A percentile compares a stretch with the other conserved stretches of the same genome.
Conservation (phyloP, 2,329 filamentous ascomycete genomes). For the Aspergillus sp. region DNA sequence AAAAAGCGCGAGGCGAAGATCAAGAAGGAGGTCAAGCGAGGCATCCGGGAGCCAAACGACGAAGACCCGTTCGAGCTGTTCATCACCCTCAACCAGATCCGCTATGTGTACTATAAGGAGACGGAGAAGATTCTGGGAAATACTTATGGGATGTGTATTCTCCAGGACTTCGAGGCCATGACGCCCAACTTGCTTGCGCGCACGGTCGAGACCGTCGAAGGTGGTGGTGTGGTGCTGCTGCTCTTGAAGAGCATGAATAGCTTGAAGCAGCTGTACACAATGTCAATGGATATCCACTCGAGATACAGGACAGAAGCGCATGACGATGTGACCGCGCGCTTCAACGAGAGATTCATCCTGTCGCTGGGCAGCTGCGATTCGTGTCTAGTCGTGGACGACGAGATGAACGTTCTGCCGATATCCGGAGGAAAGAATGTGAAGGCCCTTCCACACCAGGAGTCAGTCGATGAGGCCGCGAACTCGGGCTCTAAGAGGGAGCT, state of each 20-base stretch:
- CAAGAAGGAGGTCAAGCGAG: constrained; percentile 94
- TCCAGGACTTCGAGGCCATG: constrained; percentile 96
- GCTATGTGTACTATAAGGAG: constrained; percentile 99
- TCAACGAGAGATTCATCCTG: constrained; percentile 95
- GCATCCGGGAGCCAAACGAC: constrained; percentile 80
- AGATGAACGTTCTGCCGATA: constrained; percentile 93
- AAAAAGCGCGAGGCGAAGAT: constrained; percentile 98
- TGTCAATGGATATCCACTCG: constrained; percentile 97
- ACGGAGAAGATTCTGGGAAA: constrained; percentile 98
- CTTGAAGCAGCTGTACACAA: constrained; percentile 89
- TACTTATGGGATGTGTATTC: constrained; percentile 95
- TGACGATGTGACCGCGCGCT: constrained; percentile 84
- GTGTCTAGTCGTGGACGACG: constrained; percentile 93
- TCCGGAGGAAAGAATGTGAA: constrained; percentile 89
- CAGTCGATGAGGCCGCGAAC: constrained; percentile 59
- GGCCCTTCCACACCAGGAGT: constrained; percentile 64
- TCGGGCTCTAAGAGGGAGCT: constrained; percentile 64
- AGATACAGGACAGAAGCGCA: constrained; percentile 95
- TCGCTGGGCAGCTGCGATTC: constrained; percentile 91
- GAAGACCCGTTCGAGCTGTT: constrained; percentile 97
- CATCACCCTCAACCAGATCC: constrained; percentile 89
- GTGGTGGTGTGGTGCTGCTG: constrained; percentile 81
- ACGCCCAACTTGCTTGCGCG: constrained; percentile 94
- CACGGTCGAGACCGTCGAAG: constrained; percentile 95
- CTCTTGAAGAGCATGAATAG: constrained; percentile 94